These are phyloP conservation scores for Aspergillus pseudoviridinutans DNA, from an alignment of 2,329 filamentous ascomycete genomes.

Conservation along the genomic window DNA sequence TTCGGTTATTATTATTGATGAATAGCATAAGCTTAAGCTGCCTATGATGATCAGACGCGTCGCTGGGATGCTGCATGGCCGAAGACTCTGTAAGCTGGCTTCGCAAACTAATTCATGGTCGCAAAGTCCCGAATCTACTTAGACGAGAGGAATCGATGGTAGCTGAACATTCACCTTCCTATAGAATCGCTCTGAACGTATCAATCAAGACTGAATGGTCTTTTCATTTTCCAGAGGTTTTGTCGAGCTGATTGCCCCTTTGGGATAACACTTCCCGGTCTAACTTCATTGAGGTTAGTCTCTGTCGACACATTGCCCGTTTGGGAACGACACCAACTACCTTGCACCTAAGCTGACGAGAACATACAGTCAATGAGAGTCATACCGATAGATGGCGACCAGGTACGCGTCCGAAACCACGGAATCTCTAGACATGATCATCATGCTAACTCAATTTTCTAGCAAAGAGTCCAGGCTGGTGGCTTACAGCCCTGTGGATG, in stretches of 20 bases:
- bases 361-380: too few species aligned
- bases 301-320: neutral
- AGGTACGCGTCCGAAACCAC: too few species aligned
- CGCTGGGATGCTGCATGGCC: neutral
- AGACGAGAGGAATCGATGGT: neutral
- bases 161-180: fast-evolving
- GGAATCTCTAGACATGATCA: too few species aligned
- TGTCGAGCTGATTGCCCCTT: neutral
- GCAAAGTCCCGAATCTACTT: neutral
- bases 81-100: neutral
- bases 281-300: neutral
- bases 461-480: too few species aligned
- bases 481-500: too few species aligned
- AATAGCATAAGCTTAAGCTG: neutral
- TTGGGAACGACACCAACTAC: neutral
- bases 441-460: too few species aligned
- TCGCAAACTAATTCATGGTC: neutral
- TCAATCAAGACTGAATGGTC: neutral
- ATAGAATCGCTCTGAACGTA: neutral
- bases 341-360: too few species aligned
- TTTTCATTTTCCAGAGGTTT: neutral
- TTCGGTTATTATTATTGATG: too few species aligned
- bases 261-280: neutral
- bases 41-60: neutral
- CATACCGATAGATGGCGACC: too few species aligned